These are phyloP conservation scores for Cladophialophora carrionii DNA, from an alignment of 2,329 filamentous ascomycete genomes.

Conservation along the genomic window DNA sequence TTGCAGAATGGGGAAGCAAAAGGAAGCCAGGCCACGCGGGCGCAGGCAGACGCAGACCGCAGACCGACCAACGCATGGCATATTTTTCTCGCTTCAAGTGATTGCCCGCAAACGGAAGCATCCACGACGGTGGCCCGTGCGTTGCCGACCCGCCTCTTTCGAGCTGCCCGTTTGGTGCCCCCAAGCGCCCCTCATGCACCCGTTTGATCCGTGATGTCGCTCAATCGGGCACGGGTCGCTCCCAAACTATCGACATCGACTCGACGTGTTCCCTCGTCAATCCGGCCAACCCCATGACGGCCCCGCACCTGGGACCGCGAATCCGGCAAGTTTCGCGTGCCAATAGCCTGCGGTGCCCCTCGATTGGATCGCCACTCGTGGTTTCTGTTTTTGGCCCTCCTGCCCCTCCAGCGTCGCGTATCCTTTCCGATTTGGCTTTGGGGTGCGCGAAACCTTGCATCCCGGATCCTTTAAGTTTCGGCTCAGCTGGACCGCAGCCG, in stretches of 20 bases:
- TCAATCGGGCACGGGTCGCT: not conserved
- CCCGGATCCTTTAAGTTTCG: constrained; percentile 7
- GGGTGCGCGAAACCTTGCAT: not conserved
- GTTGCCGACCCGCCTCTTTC: not conserved
- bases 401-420: constrained; percentile 12
- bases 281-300: not conserved
- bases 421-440: constrained; percentile 8
- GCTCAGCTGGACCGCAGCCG: constrained; percentile 17
- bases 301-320: constrained; percentile 10
- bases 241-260: constrained; percentile 5
- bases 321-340: not conserved
- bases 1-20: constrained; percentile 1
- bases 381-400: constrained; percentile 21
- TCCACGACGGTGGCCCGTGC: not conserved
- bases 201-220: not conserved
- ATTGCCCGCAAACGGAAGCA: constrained; percentile 5
- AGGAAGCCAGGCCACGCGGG: not conserved
- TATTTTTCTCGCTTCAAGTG: constrained; percentile 7
- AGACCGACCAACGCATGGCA: no score
- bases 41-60: not conserved
- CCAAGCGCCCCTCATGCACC: no score
- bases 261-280: not conserved
- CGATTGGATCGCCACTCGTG: constrained; percentile 17
- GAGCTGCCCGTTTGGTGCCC: constrained; percentile 12
- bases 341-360: not conserved